These are phyloP conservation scores for Annulohypoxylon bovei DNA, from an alignment of 495 filamentous ascomycete genomes.

Conservation along the genomic window DNA sequence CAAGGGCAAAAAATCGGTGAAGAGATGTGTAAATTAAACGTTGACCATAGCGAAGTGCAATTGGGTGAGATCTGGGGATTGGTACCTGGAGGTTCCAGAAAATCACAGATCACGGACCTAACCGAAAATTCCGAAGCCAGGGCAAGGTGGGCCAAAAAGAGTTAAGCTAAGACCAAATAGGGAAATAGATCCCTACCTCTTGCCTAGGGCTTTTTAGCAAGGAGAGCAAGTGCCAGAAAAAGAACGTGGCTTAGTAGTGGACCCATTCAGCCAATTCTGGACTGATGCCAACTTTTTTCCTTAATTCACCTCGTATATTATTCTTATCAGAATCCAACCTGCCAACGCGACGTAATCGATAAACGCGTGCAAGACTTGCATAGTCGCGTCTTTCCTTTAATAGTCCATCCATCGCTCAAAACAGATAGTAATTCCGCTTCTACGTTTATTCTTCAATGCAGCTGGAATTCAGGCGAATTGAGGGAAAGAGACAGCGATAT, in stretches of 20 bases:
- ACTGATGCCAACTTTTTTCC: constrained; percentile 16
- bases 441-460: constrained; percentile 11
- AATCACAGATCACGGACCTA: constrained; percentile 24
- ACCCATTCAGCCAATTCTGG: neutral
- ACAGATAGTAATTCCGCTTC: constrained; percentile 5
- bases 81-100: constrained; percentile 23
- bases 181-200: constrained; percentile 1
- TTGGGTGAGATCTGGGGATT: constrained; percentile 40
- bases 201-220: constrained; percentile 8
- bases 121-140: constrained; percentile 29
- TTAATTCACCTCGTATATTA: constrained; percentile 10
- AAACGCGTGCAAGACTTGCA: constrained; percentile 20
- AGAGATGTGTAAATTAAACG: constrained; percentile 40
- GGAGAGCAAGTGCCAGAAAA: constrained; percentile 17
- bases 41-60: constrained; percentile 28
- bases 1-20: constrained; percentile 45
- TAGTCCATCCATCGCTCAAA: constrained; percentile 32
- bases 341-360: constrained; percentile 20
- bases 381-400: constrained; percentile 31
- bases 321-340: constrained; percentile 4
- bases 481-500: constrained; percentile 12
- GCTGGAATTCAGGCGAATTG: constrained; percentile 18
- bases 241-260: constrained; percentile 32
- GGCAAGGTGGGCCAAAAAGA: neutral
- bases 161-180: neutral